phyloP scores from a whole-genome alignment of 345 rosid species.

The Citrus unshiu region DNA sequence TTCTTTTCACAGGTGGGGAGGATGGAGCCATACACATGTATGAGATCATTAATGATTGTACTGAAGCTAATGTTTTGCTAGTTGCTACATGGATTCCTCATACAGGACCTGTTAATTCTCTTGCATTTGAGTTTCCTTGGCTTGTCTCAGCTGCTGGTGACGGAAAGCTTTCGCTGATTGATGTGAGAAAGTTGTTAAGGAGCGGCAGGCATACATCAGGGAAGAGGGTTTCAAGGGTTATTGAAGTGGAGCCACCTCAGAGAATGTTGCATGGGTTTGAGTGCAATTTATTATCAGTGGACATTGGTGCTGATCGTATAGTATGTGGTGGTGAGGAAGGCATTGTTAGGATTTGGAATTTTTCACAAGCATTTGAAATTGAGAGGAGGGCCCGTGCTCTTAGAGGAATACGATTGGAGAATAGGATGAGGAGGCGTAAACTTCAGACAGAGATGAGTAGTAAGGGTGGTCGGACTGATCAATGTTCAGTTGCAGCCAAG shows the following conservation, averaged over 20 bases:
- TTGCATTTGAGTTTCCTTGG: slow-evolving; percentile 97
- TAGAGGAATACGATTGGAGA: slow-evolving; percentile 72
- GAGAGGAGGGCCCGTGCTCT: slow-evolving; percentile 59
- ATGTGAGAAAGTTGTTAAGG: slow-evolving; percentile 72
- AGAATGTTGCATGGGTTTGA: slow-evolving; percentile 89
- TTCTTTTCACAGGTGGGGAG: slow-evolving; percentile 89
- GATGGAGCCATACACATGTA: slow-evolving; percentile 91
- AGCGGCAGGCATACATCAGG: slow-evolving; percentile 28
- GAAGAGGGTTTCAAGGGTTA: slow-evolving; percentile 36
- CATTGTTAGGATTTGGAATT: slow-evolving; percentile 82
- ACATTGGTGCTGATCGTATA: slow-evolving; percentile 79
- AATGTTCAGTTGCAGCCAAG: slow-evolving; percentile 78
- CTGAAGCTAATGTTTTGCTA: slow-evolving; percentile 25
- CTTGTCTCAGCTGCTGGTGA: slow-evolving; percentile 91
- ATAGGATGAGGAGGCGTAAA: slow-evolving; percentile 71
- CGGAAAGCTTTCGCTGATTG: slow-evolving; percentile 72
- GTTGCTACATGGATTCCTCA: slow-evolving; percentile 88
- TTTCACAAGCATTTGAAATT: slow-evolving; percentile 72
- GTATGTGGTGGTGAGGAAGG: slow-evolving; percentile 94
- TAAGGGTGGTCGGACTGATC: slow-evolving; percentile 49
- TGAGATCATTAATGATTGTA: slow-evolving; percentile 39
- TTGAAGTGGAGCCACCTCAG: slow-evolving; percentile 73
- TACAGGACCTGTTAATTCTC: slow-evolving; percentile 70
- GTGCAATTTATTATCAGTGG: slow-evolving; percentile 67
- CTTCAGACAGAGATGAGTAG: slow-evolving; percentile 65